Percentiles rank a stretch among this genome's conserved stretches.
These are phyloP conservation scores for Puccinia triticina DNA, from an alignment of 1,284 basidiomycete genomes.

Conservation along the genomic window DNA sequence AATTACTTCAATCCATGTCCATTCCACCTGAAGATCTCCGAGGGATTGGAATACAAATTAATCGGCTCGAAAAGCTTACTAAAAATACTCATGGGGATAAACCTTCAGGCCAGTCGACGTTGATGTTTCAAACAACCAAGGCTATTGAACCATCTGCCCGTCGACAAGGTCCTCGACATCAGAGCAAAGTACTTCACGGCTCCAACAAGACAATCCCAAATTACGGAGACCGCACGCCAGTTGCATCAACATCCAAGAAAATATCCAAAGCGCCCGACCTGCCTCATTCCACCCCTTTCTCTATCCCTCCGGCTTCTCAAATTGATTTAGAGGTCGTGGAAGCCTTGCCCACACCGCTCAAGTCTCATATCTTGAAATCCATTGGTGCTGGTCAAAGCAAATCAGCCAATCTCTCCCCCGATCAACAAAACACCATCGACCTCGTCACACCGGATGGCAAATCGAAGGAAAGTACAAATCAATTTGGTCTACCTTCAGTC, in stretches of 20 bases:
- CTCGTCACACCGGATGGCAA: slow-evolving; percentile 24
- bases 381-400: not conserved
- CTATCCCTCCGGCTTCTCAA: slow-evolving; percentile 57
- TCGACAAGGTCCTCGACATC: not conserved
- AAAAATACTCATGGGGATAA: slow-evolving; percentile 51
- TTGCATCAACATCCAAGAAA: slow-evolving; percentile 31
- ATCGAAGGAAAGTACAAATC: not conserved
- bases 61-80: slow-evolving; percentile 72
- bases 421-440: not conserved
- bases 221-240: not conserved
- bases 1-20: slow-evolving; percentile 71
- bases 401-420: not conserved
- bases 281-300: slow-evolving; percentile 45
- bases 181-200: not conserved
- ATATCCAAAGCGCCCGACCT: not conserved
- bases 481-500: slow-evolving; percentile 29
- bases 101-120: slow-evolving; percentile 49
- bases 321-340: slow-evolving; percentile 57
- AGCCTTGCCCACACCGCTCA: slow-evolving; percentile 56
- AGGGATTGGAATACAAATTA: slow-evolving; percentile 91
- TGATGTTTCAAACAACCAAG: slow-evolving; percentile 18
- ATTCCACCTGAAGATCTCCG: slow-evolving; percentile 83
- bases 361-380: slow-evolving; percentile 53
- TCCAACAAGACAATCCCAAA: not conserved
- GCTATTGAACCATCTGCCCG: slow-evolving; percentile 7